Conservation (phyloP, 306 rosid genomes). For the Vigna nakashimae region DNA sequence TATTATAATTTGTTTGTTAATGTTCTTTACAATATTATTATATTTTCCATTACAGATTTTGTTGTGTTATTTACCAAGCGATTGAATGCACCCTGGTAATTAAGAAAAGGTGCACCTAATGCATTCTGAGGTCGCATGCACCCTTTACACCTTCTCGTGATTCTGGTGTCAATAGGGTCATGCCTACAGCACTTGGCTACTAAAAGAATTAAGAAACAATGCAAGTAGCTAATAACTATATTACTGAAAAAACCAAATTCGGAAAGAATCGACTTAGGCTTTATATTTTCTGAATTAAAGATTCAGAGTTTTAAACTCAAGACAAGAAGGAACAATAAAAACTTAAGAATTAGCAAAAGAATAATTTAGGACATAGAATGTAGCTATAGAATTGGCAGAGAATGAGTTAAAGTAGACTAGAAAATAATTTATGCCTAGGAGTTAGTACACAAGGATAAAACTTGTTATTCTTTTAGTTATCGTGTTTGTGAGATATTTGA, state of each 20-base stretch:
- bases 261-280: conserved; percentile 8
- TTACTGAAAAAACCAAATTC: neutral
- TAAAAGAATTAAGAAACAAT: conserved; percentile 9
- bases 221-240: neutral
- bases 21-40: conserved; percentile 4
- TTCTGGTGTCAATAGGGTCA: neutral
- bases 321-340: neutral
- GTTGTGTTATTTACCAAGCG: conserved; percentile 1
- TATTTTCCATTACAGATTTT: neutral
- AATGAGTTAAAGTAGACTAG: conserved; percentile 22
- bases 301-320: neutral
- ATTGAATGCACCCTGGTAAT: conserved; percentile 2
- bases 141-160: neutral
- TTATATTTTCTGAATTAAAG: conserved; percentile 35
- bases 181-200: neutral
- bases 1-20: neutral
- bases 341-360: neutral
- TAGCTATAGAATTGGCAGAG: neutral
- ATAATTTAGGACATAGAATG: neutral
- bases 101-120: conserved; percentile 11
- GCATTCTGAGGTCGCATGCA: neutral
- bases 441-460: neutral
- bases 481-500: conserved; percentile 6
- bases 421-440: conserved; percentile 15
- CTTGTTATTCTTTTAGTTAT: conserved; percentile 1